A percentile compares a stretch with the other conserved stretches of the same genome.
Evolutionary conservation across 192 early-diverging fungal species (phyloP).

Genomic region (Coemansia sp.): DNA sequence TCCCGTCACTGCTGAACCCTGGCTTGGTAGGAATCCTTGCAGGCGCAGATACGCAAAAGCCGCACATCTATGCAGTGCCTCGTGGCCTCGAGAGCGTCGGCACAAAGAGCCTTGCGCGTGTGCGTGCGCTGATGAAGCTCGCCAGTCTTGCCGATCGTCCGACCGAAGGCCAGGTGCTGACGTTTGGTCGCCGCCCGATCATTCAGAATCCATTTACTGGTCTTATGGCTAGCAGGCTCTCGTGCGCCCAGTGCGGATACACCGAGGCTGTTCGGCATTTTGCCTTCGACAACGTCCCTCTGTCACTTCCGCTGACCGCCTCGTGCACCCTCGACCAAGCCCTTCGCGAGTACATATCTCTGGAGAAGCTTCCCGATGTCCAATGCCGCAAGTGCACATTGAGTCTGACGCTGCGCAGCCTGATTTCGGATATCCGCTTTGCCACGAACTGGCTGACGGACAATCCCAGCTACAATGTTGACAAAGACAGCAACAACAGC

Average conservation of each 20-base stretch:
- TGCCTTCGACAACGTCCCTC: slow-evolving; percentile 77
- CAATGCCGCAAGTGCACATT: slow-evolving; percentile 53
- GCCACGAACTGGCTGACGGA: slow-evolving; percentile 34
- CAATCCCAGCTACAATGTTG: slow-evolving; percentile 30
- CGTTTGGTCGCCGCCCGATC: slow-evolving; percentile 50
- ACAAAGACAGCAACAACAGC: too few relatives aligned
- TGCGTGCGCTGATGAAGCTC: slow-evolving; percentile 47
- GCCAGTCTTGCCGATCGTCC: slow-evolving; percentile 34
- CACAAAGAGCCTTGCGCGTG: slow-evolving; percentile 45
- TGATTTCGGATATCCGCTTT: slow-evolving; percentile 34
- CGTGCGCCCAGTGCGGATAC: slow-evolving; percentile 79
- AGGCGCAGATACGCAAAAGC: slow-evolving; percentile 17
- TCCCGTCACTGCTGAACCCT: slow-evolving; percentile 43
- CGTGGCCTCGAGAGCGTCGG: slow-evolving; percentile 48
- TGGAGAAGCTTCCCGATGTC: slow-evolving; percentile 45
- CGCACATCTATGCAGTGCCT: slow-evolving; percentile 37
- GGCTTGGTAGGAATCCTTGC: slow-evolving; percentile 29
- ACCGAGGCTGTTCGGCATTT: slow-evolving; percentile 75
- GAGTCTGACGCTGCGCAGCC: slow-evolving; percentile 43
- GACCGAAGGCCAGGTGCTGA: slow-evolving; percentile 39
- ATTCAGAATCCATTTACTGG: slow-evolving; percentile 72
- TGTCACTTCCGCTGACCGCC: slow-evolving; percentile 61
- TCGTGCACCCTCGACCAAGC: slow-evolving; percentile 45
- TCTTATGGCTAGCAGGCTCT: slow-evolving; percentile 69
- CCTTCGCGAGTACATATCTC: slow-evolving; percentile 39